Percentiles rank a stretch among this genome's conserved stretches.
Evolutionary conservation across 2,329 filamentous ascomycete species (phyloP).

Genomic region (Talaromyces sp.): DNA sequence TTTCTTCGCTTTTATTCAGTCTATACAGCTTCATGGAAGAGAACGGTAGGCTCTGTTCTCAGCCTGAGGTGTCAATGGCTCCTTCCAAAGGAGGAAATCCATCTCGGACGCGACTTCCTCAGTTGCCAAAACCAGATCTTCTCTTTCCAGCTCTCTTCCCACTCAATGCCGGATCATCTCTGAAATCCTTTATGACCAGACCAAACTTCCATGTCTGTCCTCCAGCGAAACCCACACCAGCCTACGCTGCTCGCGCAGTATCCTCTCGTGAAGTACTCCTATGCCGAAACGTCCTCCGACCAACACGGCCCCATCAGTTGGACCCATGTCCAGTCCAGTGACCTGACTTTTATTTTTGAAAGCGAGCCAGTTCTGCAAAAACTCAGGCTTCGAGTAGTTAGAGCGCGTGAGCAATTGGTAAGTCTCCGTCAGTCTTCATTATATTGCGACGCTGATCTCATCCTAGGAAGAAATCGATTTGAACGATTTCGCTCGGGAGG

Average conservation of each 20-base stretch:
- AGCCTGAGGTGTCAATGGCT: neutral
- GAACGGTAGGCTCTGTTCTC: neutral
- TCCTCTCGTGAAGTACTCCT: conserved; percentile 43
- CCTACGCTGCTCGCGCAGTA: conserved; percentile 22
- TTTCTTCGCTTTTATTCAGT: neutral
- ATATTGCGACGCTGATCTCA: neutral
- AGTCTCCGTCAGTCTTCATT: neutral
- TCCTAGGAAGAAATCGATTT: conserved; percentile 43
- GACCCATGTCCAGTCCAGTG: conserved; percentile 41
- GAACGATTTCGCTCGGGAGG: conserved; percentile 29
- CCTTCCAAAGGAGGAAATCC: conserved; percentile 1
- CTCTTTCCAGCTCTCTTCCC: neutral
- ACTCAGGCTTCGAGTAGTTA: conserved; percentile 34
- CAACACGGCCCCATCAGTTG: conserved; percentile 41
- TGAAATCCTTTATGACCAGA: neutral
- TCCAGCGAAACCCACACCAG: neutral
- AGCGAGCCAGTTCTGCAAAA: conserved; percentile 23
- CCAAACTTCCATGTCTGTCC: conserved; percentile 7
- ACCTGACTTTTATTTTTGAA: conserved; percentile 37
- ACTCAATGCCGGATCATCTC: neutral
- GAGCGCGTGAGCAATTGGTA: conserved; percentile 38
- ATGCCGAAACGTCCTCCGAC: conserved; percentile 37
- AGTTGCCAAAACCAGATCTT: neutral
- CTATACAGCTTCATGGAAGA: neutral
- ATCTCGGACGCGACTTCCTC: conserved; percentile 10